phyloP scores from a whole-genome alignment of 1,284 basidiomycete genomes.

The Puccinia coronata region DNA sequence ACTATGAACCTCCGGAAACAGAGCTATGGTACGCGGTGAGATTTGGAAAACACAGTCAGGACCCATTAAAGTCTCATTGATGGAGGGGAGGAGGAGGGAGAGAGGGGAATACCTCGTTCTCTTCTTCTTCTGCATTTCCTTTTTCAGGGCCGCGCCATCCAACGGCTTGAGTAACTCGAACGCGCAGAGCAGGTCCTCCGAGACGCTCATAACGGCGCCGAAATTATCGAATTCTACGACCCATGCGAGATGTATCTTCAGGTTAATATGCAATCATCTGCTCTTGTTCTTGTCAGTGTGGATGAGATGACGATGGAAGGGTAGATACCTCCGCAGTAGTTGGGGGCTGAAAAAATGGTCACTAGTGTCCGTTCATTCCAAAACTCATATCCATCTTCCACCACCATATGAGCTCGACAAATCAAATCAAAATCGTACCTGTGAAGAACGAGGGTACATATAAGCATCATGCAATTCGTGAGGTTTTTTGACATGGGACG shows the following conservation, averaged over 20 bases:
- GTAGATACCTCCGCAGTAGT: slow-evolving; percentile 96
- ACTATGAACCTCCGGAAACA: background rate
- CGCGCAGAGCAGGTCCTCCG: slow-evolving; percentile 93
- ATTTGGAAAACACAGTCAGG: too few species aligned
- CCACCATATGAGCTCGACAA: slow-evolving; percentile 99
- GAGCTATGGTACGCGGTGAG: too few species aligned
- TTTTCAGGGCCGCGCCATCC: slow-evolving; percentile 89
- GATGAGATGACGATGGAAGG: too few species aligned
- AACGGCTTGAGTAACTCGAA: slow-evolving; percentile 96
- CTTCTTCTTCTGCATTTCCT: slow-evolving; percentile 98
- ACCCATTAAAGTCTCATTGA: background rate
- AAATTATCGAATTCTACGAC: slow-evolving; percentile 93
- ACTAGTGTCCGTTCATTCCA: slow-evolving; percentile 99
- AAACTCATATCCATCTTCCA: slow-evolving; percentile 95
- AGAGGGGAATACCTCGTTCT: slow-evolving; percentile 69
- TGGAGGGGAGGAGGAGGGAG: background rate
- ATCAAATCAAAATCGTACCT: slow-evolving; percentile 94
- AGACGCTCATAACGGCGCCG: slow-evolving; percentile 77
- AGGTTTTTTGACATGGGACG: background rate
- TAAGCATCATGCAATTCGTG: background rate
- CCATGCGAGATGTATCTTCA: too few species aligned
- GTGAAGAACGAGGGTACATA: background rate
- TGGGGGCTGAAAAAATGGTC: slow-evolving; percentile 96
- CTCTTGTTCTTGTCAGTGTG: too few species aligned
- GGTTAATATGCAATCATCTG: too few species aligned